phyloP scores from a whole-genome alignment of 169 alveolate genomes.

The Cryptosporidium ubiquitum region DNA sequence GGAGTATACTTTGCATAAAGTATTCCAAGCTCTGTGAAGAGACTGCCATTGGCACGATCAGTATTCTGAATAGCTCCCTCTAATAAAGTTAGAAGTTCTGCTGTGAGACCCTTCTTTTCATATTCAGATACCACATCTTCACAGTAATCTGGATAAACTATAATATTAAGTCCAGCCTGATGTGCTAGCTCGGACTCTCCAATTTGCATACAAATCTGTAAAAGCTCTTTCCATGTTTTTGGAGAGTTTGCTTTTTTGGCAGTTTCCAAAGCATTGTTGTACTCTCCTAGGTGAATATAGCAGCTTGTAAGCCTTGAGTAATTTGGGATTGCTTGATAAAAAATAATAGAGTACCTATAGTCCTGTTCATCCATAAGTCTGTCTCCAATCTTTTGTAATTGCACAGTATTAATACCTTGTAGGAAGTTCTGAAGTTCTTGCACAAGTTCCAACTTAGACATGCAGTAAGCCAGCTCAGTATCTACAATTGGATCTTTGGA shows the following conservation, averaged over 20 bases:
- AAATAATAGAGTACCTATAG: conserved; percentile 92
- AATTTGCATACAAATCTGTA: conserved; percentile 59
- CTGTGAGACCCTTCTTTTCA: conserved; percentile 91
- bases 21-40: conserved; percentile 99
- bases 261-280: conserved; percentile 96
- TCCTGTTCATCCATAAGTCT: conserved; percentile 89
- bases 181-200: conserved; percentile 93
- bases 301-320: conserved; percentile 97
- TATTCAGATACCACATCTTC: conserved; percentile 94
- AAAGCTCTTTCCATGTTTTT: conserved; percentile 88
- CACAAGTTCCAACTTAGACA: conserved; percentile 91
- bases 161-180: conserved; percentile 94
- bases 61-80: conserved; percentile 83
- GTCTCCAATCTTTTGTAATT: conserved; percentile 91
- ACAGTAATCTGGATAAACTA: conserved; percentile 98
- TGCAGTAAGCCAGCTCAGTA: conserved; percentile 91
- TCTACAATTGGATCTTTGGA: conserved; percentile 92
- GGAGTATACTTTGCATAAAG: conserved; percentile 97
- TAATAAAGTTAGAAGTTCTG: conserved; percentile 89
- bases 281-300: conserved; percentile 93
- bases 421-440: conserved; percentile 92
- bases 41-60: conserved; percentile 90
- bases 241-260: conserved; percentile 99
- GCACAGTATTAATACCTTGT: conserved; percentile 91
- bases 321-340: conserved; percentile 94